Evolutionary conservation across 371 early-diverging fungal species (phyloP).

Genomic region (Zopfochytrium polystomum): DNA sequence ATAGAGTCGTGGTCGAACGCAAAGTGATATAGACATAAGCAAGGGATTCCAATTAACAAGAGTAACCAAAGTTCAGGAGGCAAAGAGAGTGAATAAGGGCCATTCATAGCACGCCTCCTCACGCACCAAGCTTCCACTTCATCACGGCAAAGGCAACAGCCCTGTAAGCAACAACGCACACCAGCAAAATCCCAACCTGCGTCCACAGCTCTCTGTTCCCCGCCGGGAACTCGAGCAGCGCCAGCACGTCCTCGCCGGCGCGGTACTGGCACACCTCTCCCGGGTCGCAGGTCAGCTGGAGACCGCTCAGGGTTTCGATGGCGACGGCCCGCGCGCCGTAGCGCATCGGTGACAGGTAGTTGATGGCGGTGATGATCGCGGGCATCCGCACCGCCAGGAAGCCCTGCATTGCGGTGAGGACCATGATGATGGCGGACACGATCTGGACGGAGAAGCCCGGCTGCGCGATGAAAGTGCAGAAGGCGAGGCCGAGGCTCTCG

Average conservation of each 20-base stretch:
- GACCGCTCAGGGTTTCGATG: slow-evolving; percentile 18
- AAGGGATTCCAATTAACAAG: no score
- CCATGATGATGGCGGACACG: slow-evolving; percentile 31
- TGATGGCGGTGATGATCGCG: slow-evolving; percentile 31
- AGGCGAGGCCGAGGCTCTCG: slow-evolving; percentile 43
- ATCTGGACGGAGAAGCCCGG: slow-evolving; percentile 35
- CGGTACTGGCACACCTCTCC: slow-evolving; percentile 26
- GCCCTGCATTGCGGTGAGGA: slow-evolving; percentile 32
- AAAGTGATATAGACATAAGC: no score
- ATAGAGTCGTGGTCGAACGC: no score
- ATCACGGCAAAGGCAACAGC: slow-evolving; percentile 29
- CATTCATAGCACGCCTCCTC: no score
- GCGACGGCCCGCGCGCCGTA: slow-evolving; percentile 35
- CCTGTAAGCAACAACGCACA: slow-evolving; percentile 29
- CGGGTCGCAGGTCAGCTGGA: slow-evolving; percentile 18
- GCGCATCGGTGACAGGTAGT: slow-evolving; percentile 32
- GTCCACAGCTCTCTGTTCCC: slow-evolving; percentile 13
- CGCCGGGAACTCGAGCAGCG: slow-evolving; percentile 27
- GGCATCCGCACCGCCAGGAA: slow-evolving; percentile 36
- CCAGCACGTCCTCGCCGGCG: slow-evolving; percentile 34
- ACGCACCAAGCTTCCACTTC: no score
- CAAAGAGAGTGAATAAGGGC: no score
- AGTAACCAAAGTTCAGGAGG: no score
- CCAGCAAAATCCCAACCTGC: slow-evolving; percentile 23
- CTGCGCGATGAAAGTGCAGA: slow-evolving; percentile 31